Base-by-base conservation (phyloP, 345 rosid species). In the Turritis glabra region DNA sequence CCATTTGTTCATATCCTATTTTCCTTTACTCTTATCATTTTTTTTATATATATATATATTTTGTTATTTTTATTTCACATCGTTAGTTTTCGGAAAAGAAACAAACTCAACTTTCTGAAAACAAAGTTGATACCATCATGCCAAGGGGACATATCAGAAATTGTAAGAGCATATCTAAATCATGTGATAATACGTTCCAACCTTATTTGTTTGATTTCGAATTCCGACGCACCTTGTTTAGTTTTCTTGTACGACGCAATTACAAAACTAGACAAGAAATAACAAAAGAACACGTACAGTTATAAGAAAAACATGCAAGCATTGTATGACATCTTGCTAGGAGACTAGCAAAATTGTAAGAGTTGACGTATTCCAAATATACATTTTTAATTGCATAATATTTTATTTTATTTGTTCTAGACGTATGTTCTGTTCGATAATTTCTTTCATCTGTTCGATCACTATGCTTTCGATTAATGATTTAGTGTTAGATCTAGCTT, bases 61-160 rank as follows among this genome's bases (percentile, higher is more conserved):
- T 46, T 17, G 7, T 12, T 9, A 47, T 11, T n/a, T 4, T 25
- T 17, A 15, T 71, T 17, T 23, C 9, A 37, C 29, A 61, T 13
- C 12, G 22, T 52, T 19, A 27, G 56, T 50, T 75, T 59, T 59
- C 9, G 54, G 61, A 59, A 60, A 58, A 75, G 74, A 67, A 21
- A 67, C 79, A 75, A 67, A 67, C 35, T 48, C 61, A 67, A 59
- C 79, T 75, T 75, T 75, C 54, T 21, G 60, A 67, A 75, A 58
- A 58, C 68, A 40, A 67, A 67, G 68, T 40, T 38, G 55, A 59
- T 48, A 29, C 9, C 35, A 40, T 23, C 50, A 61, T 41, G 11
- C 22, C 37, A 55, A 67, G 23, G 5, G 22, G 21, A 59, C 9
- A 51, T 75, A 25, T 38, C 69, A 38, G 54, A 75, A 75, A 67